phyloP scores from a whole-genome alignment of 306 rosid species.

The Quercus dentata region DNA sequence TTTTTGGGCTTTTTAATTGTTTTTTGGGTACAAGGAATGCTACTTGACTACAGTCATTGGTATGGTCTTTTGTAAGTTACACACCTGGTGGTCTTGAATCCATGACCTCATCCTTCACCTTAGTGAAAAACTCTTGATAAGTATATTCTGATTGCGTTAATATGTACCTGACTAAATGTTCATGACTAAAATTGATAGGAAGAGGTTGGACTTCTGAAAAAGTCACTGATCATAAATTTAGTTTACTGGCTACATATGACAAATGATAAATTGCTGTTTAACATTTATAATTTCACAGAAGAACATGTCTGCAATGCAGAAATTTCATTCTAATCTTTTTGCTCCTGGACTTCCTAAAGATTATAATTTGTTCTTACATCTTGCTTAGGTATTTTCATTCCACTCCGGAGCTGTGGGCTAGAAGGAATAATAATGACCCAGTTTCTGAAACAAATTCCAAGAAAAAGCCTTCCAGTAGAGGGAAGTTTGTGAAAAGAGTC shows the following conservation, averaged over 20 bases:
- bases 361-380: constrained; percentile 12
- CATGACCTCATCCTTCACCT: too few relatives aligned
- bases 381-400: constrained; percentile 64
- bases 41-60: background rate
- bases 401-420: constrained; percentile 46
- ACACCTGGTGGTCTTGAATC: too few relatives aligned
- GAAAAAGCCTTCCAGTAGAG: constrained; percentile 56
- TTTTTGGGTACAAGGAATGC: background rate
- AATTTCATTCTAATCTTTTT: background rate
- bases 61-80: too few relatives aligned
- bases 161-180: background rate
- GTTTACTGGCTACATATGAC: background rate
- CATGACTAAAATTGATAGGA: background rate
- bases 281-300: background rate
- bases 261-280: background rate
- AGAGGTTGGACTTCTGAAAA: background rate
- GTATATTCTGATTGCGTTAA: background rate
- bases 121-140: background rate
- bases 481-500: constrained; percentile 55
- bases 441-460: constrained; percentile 32
- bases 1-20: background rate
- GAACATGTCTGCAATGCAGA: constrained; percentile 1
- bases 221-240: background rate
- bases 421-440: constrained; percentile 36
- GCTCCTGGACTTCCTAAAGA: background rate